phyloP scores from a whole-genome alignment of 371 early-diverging fungal genomes.

The Gilbertella persicaria region DNA sequence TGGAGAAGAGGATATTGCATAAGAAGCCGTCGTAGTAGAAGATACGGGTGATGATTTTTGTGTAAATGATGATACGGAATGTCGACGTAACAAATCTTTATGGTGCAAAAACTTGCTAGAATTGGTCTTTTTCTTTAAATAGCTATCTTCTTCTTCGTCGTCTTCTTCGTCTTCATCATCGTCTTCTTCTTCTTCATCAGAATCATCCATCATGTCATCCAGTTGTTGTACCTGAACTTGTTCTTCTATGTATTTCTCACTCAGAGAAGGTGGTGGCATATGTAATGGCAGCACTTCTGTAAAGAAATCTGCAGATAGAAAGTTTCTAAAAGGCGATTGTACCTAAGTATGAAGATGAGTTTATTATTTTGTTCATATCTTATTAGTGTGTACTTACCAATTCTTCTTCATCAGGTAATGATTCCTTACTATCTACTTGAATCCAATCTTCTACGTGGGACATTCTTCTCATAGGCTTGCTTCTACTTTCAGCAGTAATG shows the following conservation, averaged over 20 bases:
- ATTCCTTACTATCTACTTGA: conserved; percentile 52
- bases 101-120: conserved; percentile 2
- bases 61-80: conserved; percentile 38
- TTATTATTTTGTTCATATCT: not conserved
- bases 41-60: conserved; percentile 26
- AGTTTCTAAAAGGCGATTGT: conserved; percentile 42
- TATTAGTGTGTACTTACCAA: conserved; percentile 27
- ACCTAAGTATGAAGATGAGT: conserved; percentile 2
- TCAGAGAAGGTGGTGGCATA: conserved; percentile 54
- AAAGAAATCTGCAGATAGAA: conserved; percentile 46
- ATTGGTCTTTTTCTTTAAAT: not conserved
- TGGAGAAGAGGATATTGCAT: conserved; percentile 44
- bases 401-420: conserved; percentile 54
- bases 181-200: conserved; percentile 26
- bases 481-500: not conserved
- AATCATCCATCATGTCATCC: conserved; percentile 6
- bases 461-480: conserved; percentile 19
- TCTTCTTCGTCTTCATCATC: conserved; percentile 27
- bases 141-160: conserved; percentile 14
- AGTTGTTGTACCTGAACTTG: conserved; percentile 7
- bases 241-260: conserved; percentile 24
- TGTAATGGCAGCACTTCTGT: conserved; percentile 51
- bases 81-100: conserved; percentile 30
- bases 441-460: conserved; percentile 57
- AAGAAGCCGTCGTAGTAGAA: conserved; percentile 37